These are phyloP conservation scores for Starmera dryadoides DNA, from an alignment of 805 yeast genomes.

Conservation along the genomic window DNA sequence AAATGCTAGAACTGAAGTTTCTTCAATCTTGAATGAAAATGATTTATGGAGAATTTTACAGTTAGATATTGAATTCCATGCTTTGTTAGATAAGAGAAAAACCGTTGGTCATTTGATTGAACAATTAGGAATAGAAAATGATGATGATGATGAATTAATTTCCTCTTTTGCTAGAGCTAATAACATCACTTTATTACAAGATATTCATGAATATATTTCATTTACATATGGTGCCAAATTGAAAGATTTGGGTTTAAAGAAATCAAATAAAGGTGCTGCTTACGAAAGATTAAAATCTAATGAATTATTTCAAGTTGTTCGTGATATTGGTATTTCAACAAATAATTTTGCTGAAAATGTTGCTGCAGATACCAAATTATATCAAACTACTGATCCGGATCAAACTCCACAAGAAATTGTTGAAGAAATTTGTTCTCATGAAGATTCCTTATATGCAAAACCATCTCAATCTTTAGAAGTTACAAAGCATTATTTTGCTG, in stretches of 20 bases:
- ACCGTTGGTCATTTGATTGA: slow-evolving; percentile 51
- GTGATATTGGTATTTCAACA: slow-evolving; percentile 71
- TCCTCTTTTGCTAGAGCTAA: slow-evolving; percentile 50
- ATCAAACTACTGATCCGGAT: slow-evolving; percentile 62
- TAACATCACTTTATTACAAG: slow-evolving; percentile 76
- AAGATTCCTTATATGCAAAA: slow-evolving; percentile 44
- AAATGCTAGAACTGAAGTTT: slow-evolving; percentile 28
- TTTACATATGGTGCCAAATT: slow-evolving; percentile 51
- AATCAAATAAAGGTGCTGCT: slow-evolving; percentile 38
- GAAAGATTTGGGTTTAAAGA: slow-evolving; percentile 25
- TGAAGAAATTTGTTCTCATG: slow-evolving; percentile 28
- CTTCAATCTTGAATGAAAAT: slow-evolving; percentile 60
- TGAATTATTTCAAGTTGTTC: slow-evolving; percentile 55
- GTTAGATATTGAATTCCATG: slow-evolving; percentile 83
- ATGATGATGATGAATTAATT: slow-evolving; percentile 47
- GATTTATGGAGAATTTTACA: slow-evolving; percentile 90
- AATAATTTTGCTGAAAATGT: slow-evolving; percentile 80
- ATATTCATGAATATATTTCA: slow-evolving; percentile 73
- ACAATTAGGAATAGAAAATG: slow-evolving; percentile 31
- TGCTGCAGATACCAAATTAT: slow-evolving; percentile 56
- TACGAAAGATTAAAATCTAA: slow-evolving; percentile 65
- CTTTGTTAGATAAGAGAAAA: slow-evolving; percentile 67
- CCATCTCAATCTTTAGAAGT: slow-evolving; percentile 61
- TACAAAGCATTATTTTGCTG: slow-evolving; percentile 67
- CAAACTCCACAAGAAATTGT: slow-evolving; percentile 57